Base-by-base conservation (phyloP, 2,329 filamentous ascomycete species). In the Talaromyces marneffei region DNA sequence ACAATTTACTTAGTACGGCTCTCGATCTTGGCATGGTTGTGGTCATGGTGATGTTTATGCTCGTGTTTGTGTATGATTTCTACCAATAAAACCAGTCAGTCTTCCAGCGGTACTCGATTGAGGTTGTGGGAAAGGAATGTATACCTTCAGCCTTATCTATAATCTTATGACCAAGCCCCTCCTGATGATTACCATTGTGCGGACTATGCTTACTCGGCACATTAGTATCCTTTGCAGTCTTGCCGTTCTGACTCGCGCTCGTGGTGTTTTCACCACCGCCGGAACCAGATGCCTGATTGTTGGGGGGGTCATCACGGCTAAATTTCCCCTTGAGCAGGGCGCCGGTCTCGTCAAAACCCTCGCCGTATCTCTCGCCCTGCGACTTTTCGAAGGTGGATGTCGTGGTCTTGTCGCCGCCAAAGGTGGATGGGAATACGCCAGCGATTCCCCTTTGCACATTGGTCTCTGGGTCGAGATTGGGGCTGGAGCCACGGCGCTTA, bases 371-470 rank as follows among this genome's bases (percentile, higher is more conserved):
- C 39, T 59, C 48, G 20, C 60, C 60, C 12, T 62, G 60, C 0
- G 60, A 62, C 25, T 59, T 59, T 20, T 62, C 60, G 23, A 62
- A 62, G 7, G 60, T 62, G 3, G 60, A 62, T 7, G 60, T 62
- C 6, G 60, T 59, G 7, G 60, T 62, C n/a, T 62, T 54, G 33
- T 62, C 60, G 23, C 48, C 20, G 29, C 60, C 60, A 9, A 62
- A 62, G 25, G 35, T 58, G 20, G 60, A 54, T 5, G 29, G 6
- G 18, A 62, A 59, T 4, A 62, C 48, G 12, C 60, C 60, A 6
- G 60, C 56, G 20, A 46, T 8, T 1, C 60, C 60, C 31, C 20
- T 48, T 5, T 29, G 25, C n/a, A n/a, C n/a, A n/a, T n/a, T n/a
- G n/a, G n/a, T n/a, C n/a, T n/a, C n/a, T n/a, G n/a, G n/a, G n/a